Evolutionary conservation across 495 filamentous ascomycete genomes (phyloP).

Genomic region (Neurospora sp.): DNA sequence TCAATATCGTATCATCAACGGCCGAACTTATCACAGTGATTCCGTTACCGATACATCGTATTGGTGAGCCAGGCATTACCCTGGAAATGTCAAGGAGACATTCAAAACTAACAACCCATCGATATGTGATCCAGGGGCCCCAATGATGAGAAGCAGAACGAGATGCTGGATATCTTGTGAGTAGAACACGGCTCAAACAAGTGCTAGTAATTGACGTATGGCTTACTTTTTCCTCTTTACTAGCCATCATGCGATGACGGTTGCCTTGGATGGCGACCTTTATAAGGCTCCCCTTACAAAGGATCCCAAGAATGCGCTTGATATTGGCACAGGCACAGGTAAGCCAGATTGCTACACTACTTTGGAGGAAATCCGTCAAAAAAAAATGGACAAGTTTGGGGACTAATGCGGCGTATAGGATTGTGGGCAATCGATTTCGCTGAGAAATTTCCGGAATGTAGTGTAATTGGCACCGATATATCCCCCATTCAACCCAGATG

Average conservation of each 20-base stretch:
- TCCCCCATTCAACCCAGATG: constrained; percentile 44
- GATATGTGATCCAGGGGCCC: constrained; percentile 8
- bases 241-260: constrained; percentile 27
- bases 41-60: constrained; percentile 17
- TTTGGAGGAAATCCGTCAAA: background rate
- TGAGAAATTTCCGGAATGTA: constrained; percentile 41
- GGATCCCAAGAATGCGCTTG: constrained; percentile 41
- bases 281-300: constrained; percentile 44
- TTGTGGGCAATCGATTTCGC: constrained; percentile 34
- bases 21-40: constrained; percentile 29
- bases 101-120: background rate
- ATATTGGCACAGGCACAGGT: constrained; percentile 55
- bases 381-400: background rate
- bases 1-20: constrained; percentile 31
- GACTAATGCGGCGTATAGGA: constrained; percentile 6
- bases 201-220: background rate
- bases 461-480: constrained; percentile 57
- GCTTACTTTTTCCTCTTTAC: background rate
- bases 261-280: constrained; percentile 43
- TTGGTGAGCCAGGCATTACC: constrained; percentile 12
- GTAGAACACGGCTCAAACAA: background rate
- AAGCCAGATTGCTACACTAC: background rate
- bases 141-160: constrained; percentile 31
- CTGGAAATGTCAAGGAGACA: background rate
- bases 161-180: constrained; percentile 31